phyloP scores from a whole-genome alignment of 2,329 filamentous ascomycete genomes.

The Penicillium sp. region DNA sequence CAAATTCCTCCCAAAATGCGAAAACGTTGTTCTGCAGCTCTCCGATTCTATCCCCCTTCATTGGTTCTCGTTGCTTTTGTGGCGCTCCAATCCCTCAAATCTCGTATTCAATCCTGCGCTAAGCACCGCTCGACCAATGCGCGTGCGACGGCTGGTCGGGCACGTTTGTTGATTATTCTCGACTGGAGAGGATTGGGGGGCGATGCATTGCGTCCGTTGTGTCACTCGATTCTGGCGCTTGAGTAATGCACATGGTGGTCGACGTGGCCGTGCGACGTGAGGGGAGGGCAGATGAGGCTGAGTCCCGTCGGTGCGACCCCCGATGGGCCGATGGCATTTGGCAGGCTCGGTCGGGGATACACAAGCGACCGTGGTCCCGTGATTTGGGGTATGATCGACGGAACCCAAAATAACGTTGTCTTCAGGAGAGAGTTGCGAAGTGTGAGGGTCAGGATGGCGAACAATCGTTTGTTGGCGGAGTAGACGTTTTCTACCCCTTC shows the following conservation, averaged over 20 bases:
- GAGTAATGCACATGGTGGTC: background rate
- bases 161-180: background rate
- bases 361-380: no score
- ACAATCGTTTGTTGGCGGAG: no score
- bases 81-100: background rate
- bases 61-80: background rate
- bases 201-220: background rate
- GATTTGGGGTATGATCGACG: no score
- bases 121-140: background rate
- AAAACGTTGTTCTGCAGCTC: background rate
- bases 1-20: background rate
- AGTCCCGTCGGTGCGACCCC: background rate
- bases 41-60: background rate
- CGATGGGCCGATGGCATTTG: background rate
- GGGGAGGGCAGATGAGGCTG: background rate
- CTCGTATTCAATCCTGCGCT: slow-evolving; percentile 8
- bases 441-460: no score
- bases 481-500: no score
- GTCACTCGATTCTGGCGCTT: background rate
- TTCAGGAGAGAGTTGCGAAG: no score
- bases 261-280: background rate
- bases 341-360: no score
- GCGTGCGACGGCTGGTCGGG: background rate
- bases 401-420: no score
- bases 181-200: background rate